These are phyloP conservation scores for Tylopilus rubrobrunneus DNA, from an alignment of 768 basidiomycete species.

Conservation along the genomic window DNA sequence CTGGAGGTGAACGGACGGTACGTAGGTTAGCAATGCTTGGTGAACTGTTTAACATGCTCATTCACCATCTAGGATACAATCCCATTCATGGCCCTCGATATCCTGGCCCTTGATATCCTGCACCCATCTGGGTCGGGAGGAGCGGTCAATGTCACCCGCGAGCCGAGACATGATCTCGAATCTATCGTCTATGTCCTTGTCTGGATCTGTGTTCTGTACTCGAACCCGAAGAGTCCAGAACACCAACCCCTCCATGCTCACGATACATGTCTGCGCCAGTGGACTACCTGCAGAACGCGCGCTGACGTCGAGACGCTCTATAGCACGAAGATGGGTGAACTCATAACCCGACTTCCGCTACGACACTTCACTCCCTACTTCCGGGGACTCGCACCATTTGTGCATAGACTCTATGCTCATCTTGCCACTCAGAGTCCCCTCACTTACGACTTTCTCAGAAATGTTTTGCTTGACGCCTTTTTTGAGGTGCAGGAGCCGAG, in stretches of 20 bases:
- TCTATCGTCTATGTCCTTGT: conserved; percentile 1
- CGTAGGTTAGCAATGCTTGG: no score
- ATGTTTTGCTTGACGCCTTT: neutral
- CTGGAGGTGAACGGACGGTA: no score
- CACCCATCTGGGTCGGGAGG: neutral
- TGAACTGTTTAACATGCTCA: no score
- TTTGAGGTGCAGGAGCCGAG: neutral
- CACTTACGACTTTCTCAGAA: neutral
- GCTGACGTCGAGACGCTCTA: neutral
- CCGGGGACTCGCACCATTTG: neutral
- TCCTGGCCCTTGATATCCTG: neutral
- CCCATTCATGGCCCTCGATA: no score
- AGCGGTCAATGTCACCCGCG: neutral
- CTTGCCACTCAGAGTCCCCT: neutral
- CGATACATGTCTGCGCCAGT: neutral
- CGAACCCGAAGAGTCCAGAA: neutral
- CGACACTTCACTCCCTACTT: neutral
- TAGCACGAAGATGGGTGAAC: neutral
- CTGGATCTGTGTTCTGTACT: conserved; percentile 5
- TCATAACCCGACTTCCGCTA: neutral
- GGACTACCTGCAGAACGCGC: neutral
- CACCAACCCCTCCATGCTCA: neutral
- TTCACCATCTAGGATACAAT: no score
- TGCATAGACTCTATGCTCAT: no score
- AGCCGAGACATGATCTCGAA: neutral